Base-by-base conservation (phyloP, 1,284 basidiomycete species). In the Ganoderma multipileum region DNA sequence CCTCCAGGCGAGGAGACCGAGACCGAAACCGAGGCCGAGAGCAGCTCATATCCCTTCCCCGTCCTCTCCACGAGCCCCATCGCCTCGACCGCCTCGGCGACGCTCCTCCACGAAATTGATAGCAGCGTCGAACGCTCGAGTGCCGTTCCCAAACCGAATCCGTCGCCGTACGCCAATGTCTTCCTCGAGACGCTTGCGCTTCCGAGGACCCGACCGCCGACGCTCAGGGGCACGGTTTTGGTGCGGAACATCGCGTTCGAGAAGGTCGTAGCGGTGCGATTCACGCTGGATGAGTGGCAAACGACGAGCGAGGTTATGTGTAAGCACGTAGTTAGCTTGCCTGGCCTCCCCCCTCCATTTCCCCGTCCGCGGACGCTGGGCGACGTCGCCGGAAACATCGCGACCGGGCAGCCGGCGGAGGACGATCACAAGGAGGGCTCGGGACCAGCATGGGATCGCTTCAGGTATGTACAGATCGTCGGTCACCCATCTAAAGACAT, bases 261-360 rank as follows among this genome's bases (percentile, higher is more conserved):
- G 79, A 99, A 99, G 81, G 87, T 88, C 72, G 92, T 98, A 64
- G 91, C 89, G 1, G 87, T 97, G 0, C 87, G 97, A 16, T 99
- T 97, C 80, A 98, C 97, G 1, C 84, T 97, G 64, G 97, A 98
- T 80, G 89, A 93, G 69, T 99, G 97, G 97, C 89, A 93, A 73
- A 99, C 96, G 1, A 95, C 94, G 1, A 93, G 90, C 62, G 97
- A 98, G 79, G 95, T 98, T 23, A 84, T 86, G 36, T 92, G 89
- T 18, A 85, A 85, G 41, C 87, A 91, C 77, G 83, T 88, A 66
- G 87, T 87, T 61, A 87, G 87, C 65, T 73, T 90, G 54, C 81
- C 85, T 68, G 78, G 78, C 55, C 62, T 81, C 78, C 78, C 89
- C 77, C 71, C 85, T 82, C 76, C 76, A 68, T 72, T 81, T 78